A percentile compares a stretch with the other conserved stretches of the same genome.
Conservation (phyloP, 768 basidiomycete genomes). For the Royoungia palumana region DNA sequence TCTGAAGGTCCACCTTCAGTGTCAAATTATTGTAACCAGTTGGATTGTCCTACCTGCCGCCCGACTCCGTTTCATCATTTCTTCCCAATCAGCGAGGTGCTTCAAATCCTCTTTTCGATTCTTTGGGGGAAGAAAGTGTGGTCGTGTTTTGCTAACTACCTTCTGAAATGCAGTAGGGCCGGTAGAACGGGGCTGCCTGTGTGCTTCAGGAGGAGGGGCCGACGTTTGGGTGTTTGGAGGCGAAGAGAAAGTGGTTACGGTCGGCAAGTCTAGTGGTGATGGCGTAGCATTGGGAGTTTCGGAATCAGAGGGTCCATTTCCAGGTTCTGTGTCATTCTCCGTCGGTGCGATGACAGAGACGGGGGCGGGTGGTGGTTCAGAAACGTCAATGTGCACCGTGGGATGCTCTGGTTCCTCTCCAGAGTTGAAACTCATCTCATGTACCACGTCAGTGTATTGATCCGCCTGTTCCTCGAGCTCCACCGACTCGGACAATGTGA, state of each 20-base stretch:
- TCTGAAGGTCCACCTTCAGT: conserved; percentile 39
- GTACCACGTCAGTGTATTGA: background rate
- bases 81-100: conserved; percentile 82
- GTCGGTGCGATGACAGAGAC: conserved; percentile 18
- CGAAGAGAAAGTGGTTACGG: conserved; percentile 30
- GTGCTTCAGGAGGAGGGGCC: conserved; percentile 23
- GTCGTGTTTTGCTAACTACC: conserved; percentile 82
- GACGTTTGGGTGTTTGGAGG: conserved; percentile 21
- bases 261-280: conserved; percentile 19
- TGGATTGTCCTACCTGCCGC: conserved; percentile 49
- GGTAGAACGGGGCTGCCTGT: conserved; percentile 48
- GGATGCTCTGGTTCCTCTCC: conserved; percentile 32
- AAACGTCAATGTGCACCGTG: conserved; percentile 43
- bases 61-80: conserved; percentile 84
- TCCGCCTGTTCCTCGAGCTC: conserved; percentile 1
- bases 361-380: conserved; percentile 32
- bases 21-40: background rate
- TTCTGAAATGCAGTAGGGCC: conserved; percentile 76
- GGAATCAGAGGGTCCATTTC: background rate
- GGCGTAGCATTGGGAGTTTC: conserved; percentile 3
- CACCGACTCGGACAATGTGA: conserved; percentile 26
- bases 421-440: conserved; percentile 1
- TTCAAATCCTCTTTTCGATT: conserved; percentile 70
- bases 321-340: background rate
- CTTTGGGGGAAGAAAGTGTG: conserved; percentile 83